Conservation (phyloP, 345 rosid species). For the Eucalyptus tenuipes region DNA sequence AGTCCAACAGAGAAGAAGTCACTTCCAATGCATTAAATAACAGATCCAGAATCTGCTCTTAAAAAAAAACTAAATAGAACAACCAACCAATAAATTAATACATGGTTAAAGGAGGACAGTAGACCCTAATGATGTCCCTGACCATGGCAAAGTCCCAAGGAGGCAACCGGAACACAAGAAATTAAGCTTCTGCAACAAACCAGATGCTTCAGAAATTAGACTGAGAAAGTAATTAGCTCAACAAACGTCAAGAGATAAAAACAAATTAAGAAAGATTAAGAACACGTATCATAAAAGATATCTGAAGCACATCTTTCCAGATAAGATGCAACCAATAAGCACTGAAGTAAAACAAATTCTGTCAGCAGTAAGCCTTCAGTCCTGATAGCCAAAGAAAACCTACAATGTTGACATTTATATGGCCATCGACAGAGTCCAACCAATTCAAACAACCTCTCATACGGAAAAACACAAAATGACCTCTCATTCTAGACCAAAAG, state of each 20-base stretch:
- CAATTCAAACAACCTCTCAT: neutral
- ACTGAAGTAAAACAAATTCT: neutral
- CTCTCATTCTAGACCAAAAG: too few relatives aligned
- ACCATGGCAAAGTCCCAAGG: neutral
- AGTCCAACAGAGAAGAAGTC: too few relatives aligned
- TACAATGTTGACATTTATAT: too few relatives aligned
- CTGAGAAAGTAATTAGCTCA: neutral
- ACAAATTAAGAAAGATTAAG: neutral
- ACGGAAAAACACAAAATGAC: neutral
- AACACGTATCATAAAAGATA: neutral
- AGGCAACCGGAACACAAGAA: neutral
- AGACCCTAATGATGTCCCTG: neutral
- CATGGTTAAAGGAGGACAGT: neutral
- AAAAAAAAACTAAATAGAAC: neutral
- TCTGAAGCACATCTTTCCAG: neutral
- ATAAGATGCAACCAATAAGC: neutral
- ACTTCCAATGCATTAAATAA: too few relatives aligned
- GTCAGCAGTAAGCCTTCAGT: neutral
- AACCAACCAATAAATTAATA: neutral
- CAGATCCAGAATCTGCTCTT: neutral
- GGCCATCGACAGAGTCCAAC: neutral
- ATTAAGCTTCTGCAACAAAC: neutral
- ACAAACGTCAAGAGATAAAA: neutral
- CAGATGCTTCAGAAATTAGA: neutral
- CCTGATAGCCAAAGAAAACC: neutral